Evolutionary conservation across 1,284 basidiomycete genomes (phyloP), one percentile per base, ranked within the genome.

Genomic region (Trichosporon inkin): DNA sequence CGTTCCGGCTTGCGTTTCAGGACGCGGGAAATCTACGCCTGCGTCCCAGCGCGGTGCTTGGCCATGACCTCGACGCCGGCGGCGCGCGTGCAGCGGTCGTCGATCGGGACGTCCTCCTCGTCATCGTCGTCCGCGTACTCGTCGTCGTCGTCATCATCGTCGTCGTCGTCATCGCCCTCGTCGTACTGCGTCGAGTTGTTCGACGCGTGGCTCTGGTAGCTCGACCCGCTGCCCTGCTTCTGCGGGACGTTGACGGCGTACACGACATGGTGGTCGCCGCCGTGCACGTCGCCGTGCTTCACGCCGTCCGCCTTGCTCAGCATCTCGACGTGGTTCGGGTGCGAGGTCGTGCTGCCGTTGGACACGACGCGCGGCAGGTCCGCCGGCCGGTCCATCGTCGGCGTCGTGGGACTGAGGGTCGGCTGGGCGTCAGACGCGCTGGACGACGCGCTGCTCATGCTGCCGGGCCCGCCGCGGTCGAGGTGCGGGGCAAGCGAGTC

Each of bases 41-140:
- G 44, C 6, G 16, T 49, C 44, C 28, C 28, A 8, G 28, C 28
- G 44, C 28, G 44, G 44, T 49, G 44, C 44, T 49, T 49, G 2
- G 44, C 8, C 44, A 49, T 49, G 44, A 49, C 44, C 44, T 49
- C 44, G 44, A 49, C 44, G 44, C 44, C 44, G 44, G 44, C 44
- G 28, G 44, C 44, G 16, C 44, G 24, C 24, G 44, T 49, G 44
- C 44, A 49, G 24, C 44, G 44, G 44, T 49, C 44, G 44, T 49
- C 44, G 44, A 49, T 49, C 14, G 44, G 44, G 22, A 49, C 65
- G 13, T 73, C 69, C 32, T 75, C 74, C 22, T 74, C 72, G 28
- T 76, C 73, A 10, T 71, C 71, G 44, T 77, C 75, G 36, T 71
- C 68, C 14, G 70, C 69, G 59, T 68, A 68, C 41, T 75, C 73